These are phyloP conservation scores for Borovskyia barvae DNA, from an alignment of 208 protist species.

Conservation along the genomic window DNA sequence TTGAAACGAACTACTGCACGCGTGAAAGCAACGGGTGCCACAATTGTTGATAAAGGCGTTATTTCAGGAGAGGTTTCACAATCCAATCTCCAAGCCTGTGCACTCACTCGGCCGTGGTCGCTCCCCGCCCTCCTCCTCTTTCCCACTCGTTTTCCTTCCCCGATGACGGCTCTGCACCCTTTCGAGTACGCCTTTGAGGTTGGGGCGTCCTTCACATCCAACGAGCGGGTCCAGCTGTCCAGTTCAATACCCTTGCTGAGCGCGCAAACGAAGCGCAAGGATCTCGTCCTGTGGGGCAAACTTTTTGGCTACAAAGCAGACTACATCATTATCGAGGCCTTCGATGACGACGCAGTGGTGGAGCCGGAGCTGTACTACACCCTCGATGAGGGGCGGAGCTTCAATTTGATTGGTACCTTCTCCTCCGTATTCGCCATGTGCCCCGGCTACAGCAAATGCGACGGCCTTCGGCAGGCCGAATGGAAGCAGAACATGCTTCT, in stretches of 20 bases:
- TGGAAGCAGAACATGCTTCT: slow-evolving; percentile 67
- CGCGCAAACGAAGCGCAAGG: slow-evolving; percentile 54
- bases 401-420: slow-evolving; percentile 75
- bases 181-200: slow-evolving; percentile 63
- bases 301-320: slow-evolving; percentile 81
- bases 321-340: slow-evolving; percentile 81
- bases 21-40: no score
- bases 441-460: slow-evolving; percentile 22
- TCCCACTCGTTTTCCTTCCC: slow-evolving; percentile 1
- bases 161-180: slow-evolving; percentile 44
- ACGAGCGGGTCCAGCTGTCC: slow-evolving; percentile 65
- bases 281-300: slow-evolving; percentile 81
- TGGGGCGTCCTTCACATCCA: slow-evolving; percentile 35
- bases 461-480: slow-evolving; percentile 37
- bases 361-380: slow-evolving; percentile 82
- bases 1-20: no score
- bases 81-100: no score
- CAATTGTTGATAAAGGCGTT: no score
- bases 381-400: slow-evolving; percentile 73
- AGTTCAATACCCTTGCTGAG: slow-evolving; percentile 73
- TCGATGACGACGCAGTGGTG: slow-evolving; percentile 69
- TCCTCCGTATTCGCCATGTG: slow-evolving; percentile 50
- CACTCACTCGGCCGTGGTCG: no score
- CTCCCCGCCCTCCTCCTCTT: neutral
- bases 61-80: no score